These are phyloP conservation scores for Eucalyptus globulus DNA, from an alignment of 345 rosid genomes.

Conservation along the genomic window DNA sequence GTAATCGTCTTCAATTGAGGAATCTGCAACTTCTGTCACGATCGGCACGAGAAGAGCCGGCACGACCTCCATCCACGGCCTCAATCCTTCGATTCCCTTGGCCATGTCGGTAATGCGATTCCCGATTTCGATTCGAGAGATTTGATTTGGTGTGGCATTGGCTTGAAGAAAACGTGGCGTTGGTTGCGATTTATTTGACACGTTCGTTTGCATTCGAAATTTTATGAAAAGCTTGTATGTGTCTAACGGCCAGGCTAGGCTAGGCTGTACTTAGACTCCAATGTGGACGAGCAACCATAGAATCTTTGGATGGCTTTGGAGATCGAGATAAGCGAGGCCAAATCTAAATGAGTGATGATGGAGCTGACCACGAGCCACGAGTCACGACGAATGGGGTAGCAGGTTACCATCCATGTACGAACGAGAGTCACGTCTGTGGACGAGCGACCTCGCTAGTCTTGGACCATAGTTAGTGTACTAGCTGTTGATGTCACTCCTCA, in stretches of 20 bases:
- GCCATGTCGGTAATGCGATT: not conserved
- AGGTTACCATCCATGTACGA: no score
- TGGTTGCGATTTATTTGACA: accelerated
- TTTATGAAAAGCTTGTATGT: no score
- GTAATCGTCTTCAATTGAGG: slow-evolving; percentile 26
- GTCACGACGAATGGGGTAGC: no score
- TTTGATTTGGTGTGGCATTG: not conserved
- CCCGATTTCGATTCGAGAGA: accelerated
- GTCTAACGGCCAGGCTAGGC: no score
- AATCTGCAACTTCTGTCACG: slow-evolving; percentile 1
- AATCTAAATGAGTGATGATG: no score
- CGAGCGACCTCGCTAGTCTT: not conserved
- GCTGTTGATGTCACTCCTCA: not conserved
- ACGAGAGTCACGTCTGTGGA: not conserved
- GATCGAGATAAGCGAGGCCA: no score
- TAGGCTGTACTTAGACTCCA: no score
- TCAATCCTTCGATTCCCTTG: not conserved
- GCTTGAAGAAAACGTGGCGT: not conserved
- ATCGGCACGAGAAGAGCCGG: not conserved
- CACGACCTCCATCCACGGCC: slow-evolving; percentile 21
- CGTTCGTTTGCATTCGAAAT: no score
- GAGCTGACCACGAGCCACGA: no score
- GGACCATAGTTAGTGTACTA: not conserved
- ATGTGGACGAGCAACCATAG: no score
- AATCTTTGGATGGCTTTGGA: no score